Base-by-base conservation (phyloP, 352 stramenopile species). In the Phytophthora pisi region DNA sequence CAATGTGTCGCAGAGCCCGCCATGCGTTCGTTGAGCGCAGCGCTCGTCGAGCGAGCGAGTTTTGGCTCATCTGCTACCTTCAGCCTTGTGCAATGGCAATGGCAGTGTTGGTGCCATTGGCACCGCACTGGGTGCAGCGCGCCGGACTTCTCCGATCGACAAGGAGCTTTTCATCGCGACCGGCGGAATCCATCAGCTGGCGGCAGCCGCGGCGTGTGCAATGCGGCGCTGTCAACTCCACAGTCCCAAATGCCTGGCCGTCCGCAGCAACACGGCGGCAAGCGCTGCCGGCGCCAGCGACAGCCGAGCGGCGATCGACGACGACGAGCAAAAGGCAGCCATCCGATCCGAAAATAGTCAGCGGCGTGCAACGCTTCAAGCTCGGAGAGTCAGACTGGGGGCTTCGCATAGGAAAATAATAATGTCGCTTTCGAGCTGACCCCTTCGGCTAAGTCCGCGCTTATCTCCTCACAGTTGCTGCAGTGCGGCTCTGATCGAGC, bases 321-420 rank as follows among this genome's bases (percentile, higher is more conserved):
- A 45, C 38, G 38, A 45, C 13, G 38, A 5, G 38, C 38, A 43
- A 52, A 68, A 63, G 24, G 64, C 36, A 72, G 65, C 58, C 65
- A 72, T 68, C 53, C 57, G 42, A 58, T 58, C 40, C 15, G 31
- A 45, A 45, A 45, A 18, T 47, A 57, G 31, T 58, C 51, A 47
- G 52, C 18, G 38, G 43, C 43, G 58, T 58, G 64, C 64, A 66
- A 68, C 64, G 64, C 46, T 68, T 72, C 64, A 72, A 72, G 64
- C 46, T 67, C 57, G 18, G 16, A 53, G 58, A 72, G 64, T 62
- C 64, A 72, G 51, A 43, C 34, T 45, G 26, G 34, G 49, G 43
- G 49, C 64, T 57, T 70, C 63, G 63, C 57, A 70, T 70, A 66
- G 31, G 31, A 38, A 38, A 38, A 38, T 13, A 38, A 38, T 13